Base-by-base conservation (phyloP, 371 early-diverging fungal genomes). In the Amoeboradix gromovi region DNA sequence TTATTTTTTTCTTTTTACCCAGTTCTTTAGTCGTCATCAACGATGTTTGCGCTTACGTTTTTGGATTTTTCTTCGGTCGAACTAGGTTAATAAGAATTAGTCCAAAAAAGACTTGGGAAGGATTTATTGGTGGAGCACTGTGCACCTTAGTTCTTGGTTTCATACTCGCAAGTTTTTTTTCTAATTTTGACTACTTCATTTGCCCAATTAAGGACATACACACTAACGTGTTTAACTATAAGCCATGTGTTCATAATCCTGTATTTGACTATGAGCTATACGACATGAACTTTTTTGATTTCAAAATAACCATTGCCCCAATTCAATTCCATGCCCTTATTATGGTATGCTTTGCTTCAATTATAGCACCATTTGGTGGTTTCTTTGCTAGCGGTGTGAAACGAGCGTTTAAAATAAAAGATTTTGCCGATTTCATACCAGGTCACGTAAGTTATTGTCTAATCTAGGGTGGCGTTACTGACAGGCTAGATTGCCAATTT, bases 81-180 rank as follows among this genome's bases (percentile, higher is more conserved):
- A 94, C 91, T n/a, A 94, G 87, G 1, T 79, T 99, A 31, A 95
- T 92, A 72, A 82, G 84, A 73, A 79, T 99, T 5, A 87, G 88
- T 72, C 99, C 99, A 27, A 99, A 99, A 76, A 99, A 99, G 82
- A 99, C 99, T n/a, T 88, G 92, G 76, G 99, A 99, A 77, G 99
- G 99, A 1, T 97, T 96, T 74, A 80, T 96, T 31, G 98, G 98
- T 68, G 99, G 87, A 28, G 85, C 89, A 71, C 70, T 97, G 32
- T 82, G 83, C 71, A 98, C 98, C 0, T 73, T 89, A 68, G 72
- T 89, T 31, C 87, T 91, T 75, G 94, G 89, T 0, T 84, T 90
- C 69, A 71, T 90, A 73, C 84, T 90, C 75, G 72, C 80, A 68
- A 72, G 69, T 0, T 73, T 68, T 31, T 78, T 89, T 66, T 73